These are phyloP conservation scores for Verticillium longisporum DNA, from an alignment of 2,329 filamentous ascomycete species.

Conservation along the genomic window DNA sequence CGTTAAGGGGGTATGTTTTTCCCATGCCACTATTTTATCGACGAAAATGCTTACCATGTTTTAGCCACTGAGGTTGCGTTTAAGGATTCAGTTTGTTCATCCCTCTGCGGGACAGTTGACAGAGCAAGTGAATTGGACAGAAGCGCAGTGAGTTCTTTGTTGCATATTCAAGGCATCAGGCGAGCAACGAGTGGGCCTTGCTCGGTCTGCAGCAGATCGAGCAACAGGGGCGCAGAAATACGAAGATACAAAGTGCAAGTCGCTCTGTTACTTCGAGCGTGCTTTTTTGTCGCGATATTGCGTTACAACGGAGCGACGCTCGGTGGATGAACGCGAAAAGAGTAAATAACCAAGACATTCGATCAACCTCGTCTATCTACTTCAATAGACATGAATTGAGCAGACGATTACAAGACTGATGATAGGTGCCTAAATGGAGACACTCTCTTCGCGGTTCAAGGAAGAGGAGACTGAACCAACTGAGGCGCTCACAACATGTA, in stretches of 20 bases:
- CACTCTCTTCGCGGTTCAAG: no score
- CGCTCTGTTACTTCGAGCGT: background rate
- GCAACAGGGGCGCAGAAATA: background rate
- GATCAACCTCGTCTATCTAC: no score
- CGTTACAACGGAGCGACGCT: background rate
- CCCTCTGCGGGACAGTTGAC: slow-evolving; percentile 63
- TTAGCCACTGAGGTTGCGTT: slow-evolving; percentile 75
- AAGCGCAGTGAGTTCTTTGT: slow-evolving; percentile 44
- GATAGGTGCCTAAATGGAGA: no score
- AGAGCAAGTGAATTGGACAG: slow-evolving; percentile 96
- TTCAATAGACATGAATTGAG: no score
- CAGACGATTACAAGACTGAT: no score
- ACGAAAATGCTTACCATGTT: slow-evolving; percentile 14
- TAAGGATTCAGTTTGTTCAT: slow-evolving; percentile 77
- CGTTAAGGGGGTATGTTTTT: slow-evolving; percentile 74
- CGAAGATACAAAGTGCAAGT: background rate
- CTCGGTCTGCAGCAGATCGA: background rate
- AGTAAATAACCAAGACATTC: no score
- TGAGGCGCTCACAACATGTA: no score
- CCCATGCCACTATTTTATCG: background rate
- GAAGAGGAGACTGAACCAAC: no score
- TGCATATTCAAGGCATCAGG: background rate
- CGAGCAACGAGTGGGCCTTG: background rate
- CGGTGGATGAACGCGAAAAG: background rate
- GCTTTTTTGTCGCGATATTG: background rate